Evolutionary conservation across 2,329 filamentous ascomycete species (phyloP), one percentile per base, ranked within the genome.

Genomic region (Verticillium isaacii): DNA sequence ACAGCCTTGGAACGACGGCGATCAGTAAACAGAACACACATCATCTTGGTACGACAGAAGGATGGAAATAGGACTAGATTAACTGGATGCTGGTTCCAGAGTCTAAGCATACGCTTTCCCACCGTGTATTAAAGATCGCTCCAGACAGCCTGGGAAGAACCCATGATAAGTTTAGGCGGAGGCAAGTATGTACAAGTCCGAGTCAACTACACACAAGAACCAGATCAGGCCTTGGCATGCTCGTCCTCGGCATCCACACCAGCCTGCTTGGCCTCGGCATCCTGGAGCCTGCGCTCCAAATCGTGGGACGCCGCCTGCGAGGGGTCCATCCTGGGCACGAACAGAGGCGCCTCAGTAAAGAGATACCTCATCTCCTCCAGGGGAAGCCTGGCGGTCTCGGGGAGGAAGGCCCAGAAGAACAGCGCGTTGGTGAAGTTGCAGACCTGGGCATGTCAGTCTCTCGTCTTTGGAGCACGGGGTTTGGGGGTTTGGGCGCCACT

Each of bases 341-440:
- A 84, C 69, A 83, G 78, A 3, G 87, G 87, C 0, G 87, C 83
- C 67, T 88, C 78, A n/a, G 80, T 83, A 71, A 89, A 89, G 50
- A 89, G 77, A 62, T 84, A 81, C 65, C 87, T 85, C 86, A 89
- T 89, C 74, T 89, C 86, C 69, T 90, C 88, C 1, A 90, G 79
- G 0, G 87, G 83, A 14, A 85, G 76, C 66, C 82, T 83, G 58
- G 81, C 82, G 0, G 88, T 90, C 74, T 90, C 88, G 0, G 88
- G 88, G 39, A 90, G 77, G 57, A 90, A 73, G 2, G 82, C 77
- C 80, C 85, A 90, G 78, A 90, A 91, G 63, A 68, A 73, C 19
- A 74, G 0, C 37, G 71, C 72, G 59, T 74, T 74, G 58, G 71
- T 73, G 14, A 89, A 84, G 71, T 91, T 91, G 72, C 88, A 89